phyloP scores from a whole-genome alignment of 1,284 basidiomycete genomes.

The Termitomyces sp. region DNA sequence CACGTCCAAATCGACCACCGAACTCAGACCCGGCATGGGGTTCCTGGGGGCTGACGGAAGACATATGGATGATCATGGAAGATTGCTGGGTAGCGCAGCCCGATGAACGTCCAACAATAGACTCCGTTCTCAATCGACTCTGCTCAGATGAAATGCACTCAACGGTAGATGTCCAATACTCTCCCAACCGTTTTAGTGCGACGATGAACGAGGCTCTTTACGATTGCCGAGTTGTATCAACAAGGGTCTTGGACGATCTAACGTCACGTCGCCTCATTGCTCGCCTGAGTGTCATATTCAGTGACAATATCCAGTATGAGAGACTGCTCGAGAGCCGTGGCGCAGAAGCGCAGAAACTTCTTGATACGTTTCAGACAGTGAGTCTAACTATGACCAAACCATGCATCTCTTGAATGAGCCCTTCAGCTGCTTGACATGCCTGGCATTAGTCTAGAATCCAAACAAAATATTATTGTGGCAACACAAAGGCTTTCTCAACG shows the following conservation, averaged over 20 bases:
- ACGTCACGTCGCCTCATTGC: neutral
- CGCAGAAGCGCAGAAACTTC: neutral
- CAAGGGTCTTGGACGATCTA: neutral
- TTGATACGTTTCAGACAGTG: neutral
- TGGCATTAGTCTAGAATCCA: neutral
- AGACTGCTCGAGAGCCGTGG: neutral
- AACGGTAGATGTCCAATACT: neutral
- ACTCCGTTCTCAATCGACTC: neutral
- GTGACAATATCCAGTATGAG: neutral
- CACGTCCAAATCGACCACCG: neutral
- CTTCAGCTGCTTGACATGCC: neutral
- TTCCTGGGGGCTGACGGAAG: neutral
- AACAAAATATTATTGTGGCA: neutral
- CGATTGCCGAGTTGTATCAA: neutral
- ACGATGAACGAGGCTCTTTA: neutral
- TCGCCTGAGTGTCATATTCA: neutral
- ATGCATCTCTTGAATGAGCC: neutral
- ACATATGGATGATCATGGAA: neutral
- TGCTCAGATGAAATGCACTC: neutral
- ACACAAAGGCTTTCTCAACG: neutral
- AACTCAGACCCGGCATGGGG: neutral
- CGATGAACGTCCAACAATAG: neutral
- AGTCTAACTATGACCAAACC: neutral
- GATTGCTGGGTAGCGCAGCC: neutral
- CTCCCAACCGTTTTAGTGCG: neutral